These are phyloP conservation scores for Geranium brycei DNA, from an alignment of 345 rosid genomes.

Conservation along the genomic window DNA sequence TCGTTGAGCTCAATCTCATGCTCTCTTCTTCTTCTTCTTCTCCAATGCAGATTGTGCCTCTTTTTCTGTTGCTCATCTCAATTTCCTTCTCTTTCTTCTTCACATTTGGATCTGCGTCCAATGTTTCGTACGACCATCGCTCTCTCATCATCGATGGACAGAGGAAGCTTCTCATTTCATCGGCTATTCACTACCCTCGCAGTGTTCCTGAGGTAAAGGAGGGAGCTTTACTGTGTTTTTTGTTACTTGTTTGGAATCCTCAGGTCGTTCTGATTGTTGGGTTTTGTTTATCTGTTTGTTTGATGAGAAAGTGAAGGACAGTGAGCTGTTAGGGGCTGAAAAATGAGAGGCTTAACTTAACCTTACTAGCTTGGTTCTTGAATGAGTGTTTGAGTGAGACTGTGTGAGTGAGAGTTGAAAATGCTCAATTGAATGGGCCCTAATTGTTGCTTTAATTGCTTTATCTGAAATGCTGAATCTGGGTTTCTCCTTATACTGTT, in stretches of 20 bases:
- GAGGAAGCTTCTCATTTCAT: constrained; percentile 41
- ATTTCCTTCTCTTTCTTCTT: neutral
- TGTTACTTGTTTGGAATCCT: neutral
- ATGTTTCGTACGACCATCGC: constrained; percentile 36
- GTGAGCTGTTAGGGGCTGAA: neutral
- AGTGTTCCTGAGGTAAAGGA: constrained; percentile 36
- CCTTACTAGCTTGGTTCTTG: too few species aligned
- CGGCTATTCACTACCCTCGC: constrained; percentile 54
- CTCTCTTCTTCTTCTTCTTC: too few species aligned
- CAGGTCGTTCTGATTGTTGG: neutral
- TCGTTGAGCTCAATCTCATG: neutral
- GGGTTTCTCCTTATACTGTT: too few species aligned
- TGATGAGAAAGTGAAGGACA: neutral
- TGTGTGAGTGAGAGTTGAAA: too few species aligned
- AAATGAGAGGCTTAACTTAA: too few species aligned
- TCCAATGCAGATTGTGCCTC: neutral
- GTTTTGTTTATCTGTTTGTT: neutral
- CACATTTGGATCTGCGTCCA: constrained; percentile 11
- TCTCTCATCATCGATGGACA: constrained; percentile 41
- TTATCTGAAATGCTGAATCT: too few species aligned
- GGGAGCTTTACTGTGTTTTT: neutral
- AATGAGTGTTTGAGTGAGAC: too few species aligned
- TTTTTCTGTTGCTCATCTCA: neutral
- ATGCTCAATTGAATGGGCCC: too few species aligned
- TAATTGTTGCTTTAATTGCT: too few species aligned